phyloP scores from a whole-genome alignment of 106 monocot species.

The Hemerocallis citrina region DNA sequence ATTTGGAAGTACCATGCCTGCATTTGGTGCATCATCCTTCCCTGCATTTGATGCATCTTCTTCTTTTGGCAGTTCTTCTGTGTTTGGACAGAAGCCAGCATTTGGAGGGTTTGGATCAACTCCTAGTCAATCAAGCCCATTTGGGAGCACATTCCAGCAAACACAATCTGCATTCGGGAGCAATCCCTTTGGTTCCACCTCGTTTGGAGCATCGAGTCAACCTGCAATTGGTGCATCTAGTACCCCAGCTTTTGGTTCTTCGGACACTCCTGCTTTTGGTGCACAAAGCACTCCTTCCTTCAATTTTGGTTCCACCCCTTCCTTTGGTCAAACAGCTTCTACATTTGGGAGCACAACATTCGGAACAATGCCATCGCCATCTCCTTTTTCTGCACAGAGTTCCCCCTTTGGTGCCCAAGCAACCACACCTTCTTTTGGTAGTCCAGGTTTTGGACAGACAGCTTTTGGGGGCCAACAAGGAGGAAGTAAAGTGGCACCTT shows the following conservation, averaged over 20 bases:
- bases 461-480: constrained; percentile 41
- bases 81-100: constrained; percentile 69
- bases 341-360: constrained; percentile 62
- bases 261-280: constrained; percentile 40
- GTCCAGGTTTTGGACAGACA: constrained; percentile 64
- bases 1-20: too few species aligned
- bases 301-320: constrained; percentile 20
- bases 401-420: constrained; percentile 70
- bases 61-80: constrained; percentile 65
- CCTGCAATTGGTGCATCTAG: constrained; percentile 64
- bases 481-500: constrained; percentile 67
- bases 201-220: constrained; percentile 59
- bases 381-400: constrained; percentile 60
- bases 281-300: constrained; percentile 35
- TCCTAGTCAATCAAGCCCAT: constrained; percentile 53
- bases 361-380: too few species aligned
- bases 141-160: constrained; percentile 80
- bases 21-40: constrained; percentile 62
- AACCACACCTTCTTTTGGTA: constrained; percentile 65
- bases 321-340: constrained; percentile 60
- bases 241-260: constrained; percentile 50
- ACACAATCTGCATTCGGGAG: constrained; percentile 79
- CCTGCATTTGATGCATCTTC: constrained; percentile 67
- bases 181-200: constrained; percentile 55
- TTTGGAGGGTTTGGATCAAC: constrained; percentile 86